Conservation (phyloP, 2,329 filamentous ascomycete genomes). For the Ophiocordyceps australis region DNA sequence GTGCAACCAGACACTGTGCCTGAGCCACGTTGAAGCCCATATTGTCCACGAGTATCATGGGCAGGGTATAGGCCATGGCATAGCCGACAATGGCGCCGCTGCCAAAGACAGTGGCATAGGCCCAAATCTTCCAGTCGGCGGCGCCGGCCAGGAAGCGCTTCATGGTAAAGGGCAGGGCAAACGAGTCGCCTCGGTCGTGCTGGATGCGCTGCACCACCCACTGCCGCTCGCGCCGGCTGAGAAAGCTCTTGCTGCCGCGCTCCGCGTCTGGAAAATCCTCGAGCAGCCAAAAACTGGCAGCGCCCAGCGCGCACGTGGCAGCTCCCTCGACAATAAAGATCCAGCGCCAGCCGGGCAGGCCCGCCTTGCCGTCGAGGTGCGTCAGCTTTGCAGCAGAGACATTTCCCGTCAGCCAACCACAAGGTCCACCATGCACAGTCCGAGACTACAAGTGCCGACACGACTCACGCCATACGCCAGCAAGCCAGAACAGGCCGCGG, state of each 20-base stretch:
- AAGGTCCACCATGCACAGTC: too few species aligned
- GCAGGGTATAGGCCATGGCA: conserved; percentile 61
- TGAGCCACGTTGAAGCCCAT: conserved; percentile 46
- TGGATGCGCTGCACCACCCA: conserved; percentile 36
- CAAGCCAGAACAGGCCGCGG: conserved; percentile 48
- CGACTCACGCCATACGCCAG: conserved; percentile 45
- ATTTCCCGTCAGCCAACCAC: not conserved
- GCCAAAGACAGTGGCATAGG: conserved; percentile 40
- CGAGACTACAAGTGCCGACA: too few species aligned
- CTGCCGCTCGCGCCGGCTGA: conserved; percentile 28
- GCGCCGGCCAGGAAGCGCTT: conserved; percentile 25
- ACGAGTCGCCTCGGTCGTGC: conserved; percentile 37
- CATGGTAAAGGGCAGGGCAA: conserved; percentile 31
- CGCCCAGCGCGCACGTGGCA: conserved; percentile 33
- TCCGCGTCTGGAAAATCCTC: conserved; percentile 46
- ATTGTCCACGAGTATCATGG: conserved; percentile 46
- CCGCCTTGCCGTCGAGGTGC: conserved; percentile 39
- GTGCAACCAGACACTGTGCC: conserved; percentile 54
- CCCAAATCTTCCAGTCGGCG: conserved; percentile 41
- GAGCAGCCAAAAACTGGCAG: conserved; percentile 35
- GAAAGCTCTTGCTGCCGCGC: conserved; percentile 31
- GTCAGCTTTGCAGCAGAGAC: conserved; percentile 26
- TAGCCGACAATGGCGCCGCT: conserved; percentile 56
- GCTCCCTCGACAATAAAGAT: conserved; percentile 40
- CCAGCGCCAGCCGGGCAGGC: conserved; percentile 45